Conservation (phyloP, 2,329 filamentous ascomycete genomes). For the Moelleriella libera region DNA sequence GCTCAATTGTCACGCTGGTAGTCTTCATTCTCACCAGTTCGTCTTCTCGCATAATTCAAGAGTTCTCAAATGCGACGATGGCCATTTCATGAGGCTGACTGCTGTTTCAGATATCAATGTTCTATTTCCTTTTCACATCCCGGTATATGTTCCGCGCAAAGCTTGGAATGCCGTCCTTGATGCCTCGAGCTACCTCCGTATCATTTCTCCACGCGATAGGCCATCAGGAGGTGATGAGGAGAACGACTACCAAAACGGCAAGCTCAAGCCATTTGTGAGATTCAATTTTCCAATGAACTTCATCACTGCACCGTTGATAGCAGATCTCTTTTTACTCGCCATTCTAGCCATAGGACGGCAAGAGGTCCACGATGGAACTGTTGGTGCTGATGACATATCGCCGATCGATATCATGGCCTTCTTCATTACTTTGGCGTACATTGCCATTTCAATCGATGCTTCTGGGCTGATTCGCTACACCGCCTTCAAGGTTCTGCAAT, state of each 20-base stretch:
- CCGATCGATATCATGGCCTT: conserved; percentile 64
- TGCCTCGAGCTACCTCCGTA: conserved; percentile 21
- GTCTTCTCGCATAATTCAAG: conserved; percentile 15
- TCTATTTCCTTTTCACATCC: conserved; percentile 53
- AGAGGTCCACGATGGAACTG: conserved; percentile 55
- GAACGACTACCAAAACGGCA: conserved; percentile 11
- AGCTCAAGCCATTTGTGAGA: conserved; percentile 27
- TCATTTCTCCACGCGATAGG: conserved; percentile 31
- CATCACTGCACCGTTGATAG: conserved; percentile 55
- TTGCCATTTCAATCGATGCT: conserved; percentile 64
- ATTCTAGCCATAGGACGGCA: conserved; percentile 51
- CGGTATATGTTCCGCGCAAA: conserved; percentile 41
- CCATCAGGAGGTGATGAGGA: conserved; percentile 10
- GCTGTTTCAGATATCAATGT: conserved; percentile 47
- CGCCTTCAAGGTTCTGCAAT: conserved; percentile 56
- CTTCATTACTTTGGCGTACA: conserved; percentile 61
- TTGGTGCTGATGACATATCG: conserved; percentile 50
- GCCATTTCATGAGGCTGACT: not conserved
- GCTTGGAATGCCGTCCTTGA: conserved; percentile 30
- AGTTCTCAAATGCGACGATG: not conserved
- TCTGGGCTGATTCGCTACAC: conserved; percentile 58
- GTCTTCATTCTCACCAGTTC: conserved; percentile 57
- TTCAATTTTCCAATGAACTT: conserved; percentile 54
- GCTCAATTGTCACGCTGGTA: conserved; percentile 55
- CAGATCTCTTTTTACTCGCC: conserved; percentile 57